phyloP scores from a whole-genome alignment of 2,329 filamentous ascomycete genomes.

The Colletotrichum chlorophyti region DNA sequence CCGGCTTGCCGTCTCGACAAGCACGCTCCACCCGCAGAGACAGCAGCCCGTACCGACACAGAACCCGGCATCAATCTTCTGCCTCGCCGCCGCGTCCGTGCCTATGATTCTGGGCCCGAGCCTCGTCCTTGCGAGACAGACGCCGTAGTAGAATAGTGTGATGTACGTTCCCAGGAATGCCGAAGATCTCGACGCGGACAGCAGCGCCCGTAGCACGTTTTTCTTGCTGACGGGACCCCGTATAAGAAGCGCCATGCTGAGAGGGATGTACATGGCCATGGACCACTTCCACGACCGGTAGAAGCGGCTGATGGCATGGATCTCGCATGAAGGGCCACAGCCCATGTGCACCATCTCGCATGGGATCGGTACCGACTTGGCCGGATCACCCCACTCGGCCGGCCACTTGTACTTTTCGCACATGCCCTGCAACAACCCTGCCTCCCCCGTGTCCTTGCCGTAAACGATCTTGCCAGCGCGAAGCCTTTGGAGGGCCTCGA shows the following conservation, averaged over 20 bases:
- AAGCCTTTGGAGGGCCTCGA: slow-evolving; percentile 75
- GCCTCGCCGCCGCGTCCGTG: slow-evolving; percentile 51
- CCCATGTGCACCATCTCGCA: slow-evolving; percentile 88
- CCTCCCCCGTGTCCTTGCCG: slow-evolving; percentile 75
- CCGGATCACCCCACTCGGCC: slow-evolving; percentile 75
- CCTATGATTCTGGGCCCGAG: slow-evolving; percentile 74
- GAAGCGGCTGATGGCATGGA: slow-evolving; percentile 74
- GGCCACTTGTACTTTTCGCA: slow-evolving; percentile 75
- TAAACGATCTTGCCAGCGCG: slow-evolving; percentile 71
- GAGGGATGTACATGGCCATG: slow-evolving; percentile 77
- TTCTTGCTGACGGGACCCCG: slow-evolving; percentile 52
- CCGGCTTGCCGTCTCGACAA: slow-evolving; percentile 71
- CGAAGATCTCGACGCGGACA: slow-evolving; percentile 73
- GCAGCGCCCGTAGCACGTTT: slow-evolving; percentile 54
- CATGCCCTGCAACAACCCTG: slow-evolving; percentile 72
- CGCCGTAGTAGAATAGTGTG: slow-evolving; percentile 81
- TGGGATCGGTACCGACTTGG: slow-evolving; percentile 73
- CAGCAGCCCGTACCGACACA: slow-evolving; percentile 77
- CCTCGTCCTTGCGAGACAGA: slow-evolving; percentile 78
- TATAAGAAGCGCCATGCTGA: slow-evolving; percentile 72
- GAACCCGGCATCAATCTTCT: slow-evolving; percentile 65
- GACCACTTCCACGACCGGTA: slow-evolving; percentile 74
- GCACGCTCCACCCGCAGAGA: slow-evolving; percentile 82
- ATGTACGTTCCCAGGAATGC: slow-evolving; percentile 82
- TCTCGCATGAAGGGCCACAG: slow-evolving; percentile 74